These are phyloP conservation scores for Bolboschoenus planiculmis DNA, from an alignment of 176 grass and related monocot species.

Conservation along the genomic window DNA sequence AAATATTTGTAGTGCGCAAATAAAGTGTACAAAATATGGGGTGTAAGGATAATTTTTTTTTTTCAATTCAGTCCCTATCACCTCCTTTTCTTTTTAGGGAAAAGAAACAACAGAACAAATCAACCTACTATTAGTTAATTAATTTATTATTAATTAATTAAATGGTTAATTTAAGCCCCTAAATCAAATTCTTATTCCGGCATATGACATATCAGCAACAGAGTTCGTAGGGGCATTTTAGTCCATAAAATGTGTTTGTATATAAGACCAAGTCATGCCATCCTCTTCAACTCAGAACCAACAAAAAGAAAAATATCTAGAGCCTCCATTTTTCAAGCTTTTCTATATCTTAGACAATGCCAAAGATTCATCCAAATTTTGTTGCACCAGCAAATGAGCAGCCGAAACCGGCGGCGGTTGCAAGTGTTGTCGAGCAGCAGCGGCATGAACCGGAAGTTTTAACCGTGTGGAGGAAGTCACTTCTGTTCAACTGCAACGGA, in stretches of 20 bases:
- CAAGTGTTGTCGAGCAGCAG: neutral
- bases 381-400: neutral
- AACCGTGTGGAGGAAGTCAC: conserved; percentile 96
- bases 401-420: neutral
- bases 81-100: neutral
- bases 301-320: neutral
- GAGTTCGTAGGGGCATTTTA: conserved; percentile 13
- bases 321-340: neutral
- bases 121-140: conserved; percentile 1
- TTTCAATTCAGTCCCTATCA: conserved; percentile 20
- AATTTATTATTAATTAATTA: too few species aligned
- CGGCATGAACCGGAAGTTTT: conserved; percentile 34
- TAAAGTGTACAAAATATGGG: too few species aligned
- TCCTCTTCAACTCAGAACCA: neutral
- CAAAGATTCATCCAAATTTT: conserved; percentile 68
- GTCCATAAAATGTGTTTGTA: conserved; percentile 14
- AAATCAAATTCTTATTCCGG: conserved; percentile 11
- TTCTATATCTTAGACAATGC: conserved; percentile 5
- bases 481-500: conserved; percentile 85
- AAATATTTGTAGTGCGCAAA: too few species aligned
- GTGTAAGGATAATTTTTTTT: too few species aligned
- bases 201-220: neutral
- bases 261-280: neutral
- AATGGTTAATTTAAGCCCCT: neutral
- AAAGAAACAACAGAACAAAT: conserved; percentile 2